These are phyloP conservation scores for Cordyceps cateniannulata DNA, from an alignment of 2,329 filamentous ascomycete genomes.

Conservation along the genomic window DNA sequence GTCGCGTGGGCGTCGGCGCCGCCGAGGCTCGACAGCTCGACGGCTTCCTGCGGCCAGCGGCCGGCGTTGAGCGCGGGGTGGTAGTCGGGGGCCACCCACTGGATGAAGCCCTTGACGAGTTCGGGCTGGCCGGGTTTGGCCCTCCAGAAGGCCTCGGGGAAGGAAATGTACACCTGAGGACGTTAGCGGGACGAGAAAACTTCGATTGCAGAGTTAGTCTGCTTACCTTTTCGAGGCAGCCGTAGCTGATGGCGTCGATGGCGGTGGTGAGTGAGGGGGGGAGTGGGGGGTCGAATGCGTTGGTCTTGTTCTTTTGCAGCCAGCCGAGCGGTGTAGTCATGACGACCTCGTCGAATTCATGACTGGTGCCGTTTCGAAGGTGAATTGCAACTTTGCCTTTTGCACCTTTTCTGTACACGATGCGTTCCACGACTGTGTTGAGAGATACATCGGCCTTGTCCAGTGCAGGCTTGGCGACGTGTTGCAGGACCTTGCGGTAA, in stretches of 20 bases:
- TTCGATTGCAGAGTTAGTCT: not conserved
- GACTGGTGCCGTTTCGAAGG: slow-evolving; percentile 35
- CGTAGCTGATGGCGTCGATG: slow-evolving; percentile 61
- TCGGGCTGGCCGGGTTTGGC: slow-evolving; percentile 31
- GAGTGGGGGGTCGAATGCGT: slow-evolving; percentile 54
- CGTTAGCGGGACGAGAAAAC: not conserved
- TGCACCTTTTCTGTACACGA: slow-evolving; percentile 26
- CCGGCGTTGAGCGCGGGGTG: slow-evolving; percentile 52
- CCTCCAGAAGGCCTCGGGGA: slow-evolving; percentile 70
- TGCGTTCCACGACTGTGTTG: slow-evolving; percentile 38
- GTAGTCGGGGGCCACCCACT: slow-evolving; percentile 70
- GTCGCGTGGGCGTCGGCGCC: slow-evolving; percentile 61
- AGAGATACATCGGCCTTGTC: slow-evolving; percentile 49
- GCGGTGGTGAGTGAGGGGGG: slow-evolving; percentile 51
- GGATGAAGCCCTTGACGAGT: slow-evolving; percentile 59
- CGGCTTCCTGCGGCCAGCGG: slow-evolving; percentile 67
- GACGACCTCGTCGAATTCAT: slow-evolving; percentile 61
- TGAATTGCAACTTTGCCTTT: slow-evolving; percentile 35
- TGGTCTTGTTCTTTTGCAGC: slow-evolving; percentile 50
- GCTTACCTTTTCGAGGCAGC: slow-evolving; percentile 62
- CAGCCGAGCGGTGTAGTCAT: slow-evolving; percentile 64
- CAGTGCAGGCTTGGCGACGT: slow-evolving; percentile 51
- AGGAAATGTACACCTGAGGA: slow-evolving; percentile 54
- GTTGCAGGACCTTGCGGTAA: slow-evolving; percentile 51
- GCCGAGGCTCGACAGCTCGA: slow-evolving; percentile 68